Evolutionary conservation across 495 filamentous ascomycete genomes (phyloP), one percentile per base, ranked within the genome.

Genomic region (Aspergillus asperescens): DNA sequence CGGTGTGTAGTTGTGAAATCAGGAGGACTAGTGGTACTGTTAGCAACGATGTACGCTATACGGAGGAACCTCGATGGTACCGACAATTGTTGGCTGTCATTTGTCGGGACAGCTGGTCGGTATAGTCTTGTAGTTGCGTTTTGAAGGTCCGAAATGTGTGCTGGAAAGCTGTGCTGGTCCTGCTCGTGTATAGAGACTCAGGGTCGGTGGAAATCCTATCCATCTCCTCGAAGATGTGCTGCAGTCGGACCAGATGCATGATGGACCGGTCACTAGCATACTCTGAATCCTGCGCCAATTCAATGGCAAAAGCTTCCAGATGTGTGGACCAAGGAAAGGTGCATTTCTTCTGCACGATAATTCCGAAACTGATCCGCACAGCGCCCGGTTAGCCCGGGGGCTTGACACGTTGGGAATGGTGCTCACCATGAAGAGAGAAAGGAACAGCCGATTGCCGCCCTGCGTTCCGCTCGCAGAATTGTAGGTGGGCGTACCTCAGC

Each of bases 361-460:
- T 38, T 2, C 44, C 54, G 34, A 50, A 52, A 15, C 57, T 63
- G 28, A 3, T 5, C 16, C 3, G 16, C 2, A 4, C 13, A 22
- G 9, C 18, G 24, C 18, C 16, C 8, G 10, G 15, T 18, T 15
- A 7, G 25, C n/a, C 37, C 3, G 1, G 15, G 20, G 5, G 5
- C 7, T 28, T 28, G 10, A 38, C 6, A 39, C 4, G 37, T 54
- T 10, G 22, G 23, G n/a, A 20, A 24, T 3, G 10, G n/a, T 10
- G 29, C 58, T 51, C 34, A 55, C 61, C 51, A 25, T 24, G 61
- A 61, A n/a, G 55, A 56, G 7, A 65, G 29, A 29, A 55, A 56
- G 18, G 58, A 65, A 23, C 51, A 62, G 25, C 62, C 62, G 15
- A 60, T 50, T 7, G 57, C 39, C 19, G 62, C 62, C 23, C 62